Evolutionary conservation across 2,329 filamentous ascomycete genomes (phyloP).

Genomic region (Xylariaceae sp.): DNA sequence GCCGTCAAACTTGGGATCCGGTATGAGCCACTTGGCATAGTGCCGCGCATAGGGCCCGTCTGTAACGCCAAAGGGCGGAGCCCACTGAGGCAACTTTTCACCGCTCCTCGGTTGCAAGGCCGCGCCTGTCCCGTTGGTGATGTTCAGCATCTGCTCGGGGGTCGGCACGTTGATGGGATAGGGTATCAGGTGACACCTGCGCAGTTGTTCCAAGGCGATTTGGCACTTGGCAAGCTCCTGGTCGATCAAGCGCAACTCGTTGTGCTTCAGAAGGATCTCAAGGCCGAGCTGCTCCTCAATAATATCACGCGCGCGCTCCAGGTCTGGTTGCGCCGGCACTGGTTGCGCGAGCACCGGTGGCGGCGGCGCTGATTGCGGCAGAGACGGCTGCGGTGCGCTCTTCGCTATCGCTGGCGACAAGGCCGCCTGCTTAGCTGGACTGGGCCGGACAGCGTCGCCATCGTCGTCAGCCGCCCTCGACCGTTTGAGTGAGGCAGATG

Average conservation of each 20-base stretch:
- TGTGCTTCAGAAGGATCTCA: conserved; percentile 89
- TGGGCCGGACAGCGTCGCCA: conserved; percentile 16
- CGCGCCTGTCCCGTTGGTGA: conserved; percentile 68
- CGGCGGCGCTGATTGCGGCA: conserved; percentile 4
- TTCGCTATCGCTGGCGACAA: conserved; percentile 13
- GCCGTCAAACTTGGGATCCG: conserved; percentile 79
- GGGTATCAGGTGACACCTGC: conserved; percentile 85
- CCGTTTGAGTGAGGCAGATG: conserved; percentile 33
- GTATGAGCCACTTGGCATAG: conserved; percentile 92
- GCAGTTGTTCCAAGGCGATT: conserved; percentile 83
- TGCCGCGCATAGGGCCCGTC: conserved; percentile 92
- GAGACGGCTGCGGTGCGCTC: not conserved
- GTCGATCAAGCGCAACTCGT: conserved; percentile 88
- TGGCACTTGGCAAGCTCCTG: conserved; percentile 96
- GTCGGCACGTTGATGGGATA: conserved; percentile 68
- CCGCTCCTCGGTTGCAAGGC: conserved; percentile 56
- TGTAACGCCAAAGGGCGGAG: conserved; percentile 81
- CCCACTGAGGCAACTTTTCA: conserved; percentile 64
- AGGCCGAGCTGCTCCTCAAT: conserved; percentile 84
- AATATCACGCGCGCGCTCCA: conserved; percentile 56
- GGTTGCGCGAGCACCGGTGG: conserved; percentile 4
- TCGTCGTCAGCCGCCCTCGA: conserved; percentile 28
- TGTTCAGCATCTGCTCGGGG: conserved; percentile 58
- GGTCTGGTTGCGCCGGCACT: conserved; percentile 23
- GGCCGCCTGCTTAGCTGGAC: conserved; percentile 24